Percentiles rank a stretch among this genome's conserved stretches.
Conservation (phyloP, 805 yeast genomes). For the Teunomyces stri region DNA sequence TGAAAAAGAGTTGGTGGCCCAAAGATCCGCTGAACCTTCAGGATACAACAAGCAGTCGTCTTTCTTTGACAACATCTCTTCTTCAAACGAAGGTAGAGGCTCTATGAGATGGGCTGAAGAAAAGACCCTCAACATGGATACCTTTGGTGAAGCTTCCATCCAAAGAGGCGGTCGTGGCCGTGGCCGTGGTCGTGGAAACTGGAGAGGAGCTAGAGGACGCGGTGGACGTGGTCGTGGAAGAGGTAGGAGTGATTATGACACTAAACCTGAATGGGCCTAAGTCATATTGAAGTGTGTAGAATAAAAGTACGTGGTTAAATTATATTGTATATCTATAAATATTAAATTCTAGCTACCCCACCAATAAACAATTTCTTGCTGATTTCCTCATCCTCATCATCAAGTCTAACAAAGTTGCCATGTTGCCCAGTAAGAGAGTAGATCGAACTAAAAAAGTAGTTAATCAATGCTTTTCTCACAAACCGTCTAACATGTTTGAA, state of each 20-base stretch:
- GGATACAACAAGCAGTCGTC: slow-evolving; percentile 77
- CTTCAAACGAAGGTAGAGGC: slow-evolving; percentile 53
- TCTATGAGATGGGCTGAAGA: slow-evolving; percentile 69
- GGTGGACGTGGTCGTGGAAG: slow-evolving; percentile 34
- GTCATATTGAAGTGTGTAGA: background rate
- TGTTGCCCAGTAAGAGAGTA: slow-evolving; percentile 15
- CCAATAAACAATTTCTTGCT: slow-evolving; percentile 26
- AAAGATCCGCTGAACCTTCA: slow-evolving; percentile 29
- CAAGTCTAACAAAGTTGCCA: slow-evolving; percentile 18
- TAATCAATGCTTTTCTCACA: slow-evolving; percentile 19
- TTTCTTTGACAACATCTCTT: slow-evolving; percentile 83
- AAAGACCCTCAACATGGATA: slow-evolving; percentile 69
- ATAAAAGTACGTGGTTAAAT: background rate
- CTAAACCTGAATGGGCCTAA: slow-evolving; percentile 18
- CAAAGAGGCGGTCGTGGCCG: slow-evolving; percentile 24
- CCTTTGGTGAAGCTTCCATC: slow-evolving; percentile 73
- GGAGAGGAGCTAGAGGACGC: slow-evolving; percentile 22
- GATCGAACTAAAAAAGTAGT: slow-evolving; percentile 27
- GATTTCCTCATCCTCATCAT: slow-evolving; percentile 20
- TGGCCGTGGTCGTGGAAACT: slow-evolving; percentile 33
- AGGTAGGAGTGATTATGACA: slow-evolving; percentile 20
- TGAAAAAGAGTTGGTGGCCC: slow-evolving; percentile 43
- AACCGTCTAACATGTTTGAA: slow-evolving; percentile 9
- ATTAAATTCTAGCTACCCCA: slow-evolving; percentile 21
- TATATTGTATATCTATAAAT: background rate